phyloP scores from a whole-genome alignment of 78 protist genomes.

The Mastigamoeba balamuthi region DNA sequence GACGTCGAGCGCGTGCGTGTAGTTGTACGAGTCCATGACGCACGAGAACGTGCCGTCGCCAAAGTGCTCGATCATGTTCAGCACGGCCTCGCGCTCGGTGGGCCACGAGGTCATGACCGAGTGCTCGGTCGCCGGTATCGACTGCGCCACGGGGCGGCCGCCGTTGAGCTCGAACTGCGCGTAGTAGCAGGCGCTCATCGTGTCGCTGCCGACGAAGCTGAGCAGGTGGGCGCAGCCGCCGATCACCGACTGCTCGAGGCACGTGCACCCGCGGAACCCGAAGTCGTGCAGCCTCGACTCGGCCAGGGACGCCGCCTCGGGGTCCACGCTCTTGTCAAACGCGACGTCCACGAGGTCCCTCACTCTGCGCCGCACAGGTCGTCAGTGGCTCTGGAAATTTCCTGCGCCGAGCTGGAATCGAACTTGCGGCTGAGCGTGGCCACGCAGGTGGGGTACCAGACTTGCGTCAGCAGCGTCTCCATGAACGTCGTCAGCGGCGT shows the following conservation, averaged over 20 bases:
- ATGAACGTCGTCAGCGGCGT: neutral
- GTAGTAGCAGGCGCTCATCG: slow-evolving; percentile 13
- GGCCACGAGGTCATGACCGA: slow-evolving; percentile 10
- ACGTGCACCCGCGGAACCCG: slow-evolving; percentile 21
- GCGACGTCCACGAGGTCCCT: neutral
- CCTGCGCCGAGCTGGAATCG: too few relatives aligned
- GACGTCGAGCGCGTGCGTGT: neutral
- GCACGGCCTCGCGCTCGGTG: slow-evolving; percentile 3
- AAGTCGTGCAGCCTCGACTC: slow-evolving; percentile 7
- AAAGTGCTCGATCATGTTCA: neutral
- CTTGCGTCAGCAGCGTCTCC: neutral
- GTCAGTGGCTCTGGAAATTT: neutral
- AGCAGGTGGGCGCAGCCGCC: slow-evolving; percentile 19
- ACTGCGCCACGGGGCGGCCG: neutral
- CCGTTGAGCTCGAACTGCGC: slow-evolving; percentile 5
- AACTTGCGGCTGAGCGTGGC: slow-evolving; percentile 26
- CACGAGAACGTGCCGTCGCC: neutral
- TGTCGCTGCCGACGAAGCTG: slow-evolving; percentile 6
- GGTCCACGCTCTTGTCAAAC: neutral
- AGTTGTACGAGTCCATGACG: slow-evolving; percentile 13
- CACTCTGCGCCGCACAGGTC: neutral
- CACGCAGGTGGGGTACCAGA: slow-evolving; percentile 10
- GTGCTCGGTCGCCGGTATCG: slow-evolving; percentile 21
- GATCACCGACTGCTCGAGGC: slow-evolving; percentile 11
- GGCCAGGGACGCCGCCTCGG: neutral